Base-by-base conservation (phyloP, 169 alveolate species). In the Ichthyophthirius multifiliis region DNA sequence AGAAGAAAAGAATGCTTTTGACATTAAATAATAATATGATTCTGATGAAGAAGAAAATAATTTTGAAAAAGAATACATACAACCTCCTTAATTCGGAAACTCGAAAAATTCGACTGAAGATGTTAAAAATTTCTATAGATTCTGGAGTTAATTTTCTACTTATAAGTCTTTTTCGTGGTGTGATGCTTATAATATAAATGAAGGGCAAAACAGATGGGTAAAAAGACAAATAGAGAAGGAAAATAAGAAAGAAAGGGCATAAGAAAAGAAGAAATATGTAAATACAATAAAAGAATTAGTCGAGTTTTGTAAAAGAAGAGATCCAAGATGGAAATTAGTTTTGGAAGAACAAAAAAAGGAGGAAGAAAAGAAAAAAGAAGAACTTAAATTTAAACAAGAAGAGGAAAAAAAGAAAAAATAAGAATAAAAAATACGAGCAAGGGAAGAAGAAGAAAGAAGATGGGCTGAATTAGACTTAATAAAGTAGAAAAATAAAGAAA, bases 121-220 rank as follows among this genome's bases (percentile, higher is more conserved):
- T 41, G 91, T 90, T 5, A 65, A 65, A 13, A 84, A 62, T 9
- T 90, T 90, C 62, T 90, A 90, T 63, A 23, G 76, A 5, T 73
- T 62, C 73, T 90, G 95, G 95, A 86, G 71, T 62, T 43, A 47
- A 76, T 90, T 90, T 73, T 43, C 84, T 0, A 90, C 95, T n/a
- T 65, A 65, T 34, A 90, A 90, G 47, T 15, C 79, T 27, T 90
- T 90, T 65, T 62, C 88, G 0, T 90, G 82, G 65, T 89, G 90
- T 35, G 95, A 90, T 48, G 30, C 75, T 62, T 90, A 84, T 31
- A 82, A 90, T 43, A 83, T 90, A 7, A 83, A 82, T 9, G 79
- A 87, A 20, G 95, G 91, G 20, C 89, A 86, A 9, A 83, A 84
- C 71, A 37, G 93, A 32, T 44, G 88, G 67, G 89, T 83, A 13